These are phyloP conservation scores for Vachellia pachyceras DNA, from an alignment of 306 rosid genomes.

Conservation along the genomic window DNA sequence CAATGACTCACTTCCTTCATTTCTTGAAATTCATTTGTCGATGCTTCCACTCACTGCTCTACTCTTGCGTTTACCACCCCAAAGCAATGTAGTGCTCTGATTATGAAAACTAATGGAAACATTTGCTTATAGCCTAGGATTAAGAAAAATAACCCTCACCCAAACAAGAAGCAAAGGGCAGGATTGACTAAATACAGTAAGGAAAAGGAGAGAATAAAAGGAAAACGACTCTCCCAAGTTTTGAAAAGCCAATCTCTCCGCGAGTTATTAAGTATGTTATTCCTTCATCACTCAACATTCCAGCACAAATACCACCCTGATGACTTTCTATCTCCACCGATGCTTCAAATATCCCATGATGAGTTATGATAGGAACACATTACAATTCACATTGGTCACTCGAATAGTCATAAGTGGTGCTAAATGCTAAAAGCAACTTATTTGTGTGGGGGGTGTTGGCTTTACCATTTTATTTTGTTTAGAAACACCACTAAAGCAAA, in stretches of 20 bases:
- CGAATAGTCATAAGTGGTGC: background rate
- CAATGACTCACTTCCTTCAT: background rate
- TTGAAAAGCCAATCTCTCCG: background rate
- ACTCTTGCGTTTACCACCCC: background rate
- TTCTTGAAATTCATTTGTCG: background rate
- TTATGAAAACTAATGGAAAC: background rate
- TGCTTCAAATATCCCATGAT: background rate
- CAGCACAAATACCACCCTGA: background rate
- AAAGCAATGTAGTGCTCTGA: background rate
- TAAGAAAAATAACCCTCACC: background rate
- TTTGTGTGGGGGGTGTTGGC: background rate
- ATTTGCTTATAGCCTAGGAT: background rate
- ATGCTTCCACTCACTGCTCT: background rate
- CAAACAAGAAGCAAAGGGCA: background rate
- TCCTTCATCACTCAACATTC: background rate
- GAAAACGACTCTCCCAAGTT: background rate
- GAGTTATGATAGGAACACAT: background rate
- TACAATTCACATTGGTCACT: background rate
- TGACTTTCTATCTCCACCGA: background rate
- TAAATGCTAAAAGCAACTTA: constrained; percentile 7
- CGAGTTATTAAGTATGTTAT: background rate
- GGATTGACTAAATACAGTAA: background rate
- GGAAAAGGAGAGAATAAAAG: background rate
- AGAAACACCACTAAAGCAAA: background rate
- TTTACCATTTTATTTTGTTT: background rate